Conservation (phyloP, 1,139 yeast genomes). For the Yamadazyma sp. region DNA sequence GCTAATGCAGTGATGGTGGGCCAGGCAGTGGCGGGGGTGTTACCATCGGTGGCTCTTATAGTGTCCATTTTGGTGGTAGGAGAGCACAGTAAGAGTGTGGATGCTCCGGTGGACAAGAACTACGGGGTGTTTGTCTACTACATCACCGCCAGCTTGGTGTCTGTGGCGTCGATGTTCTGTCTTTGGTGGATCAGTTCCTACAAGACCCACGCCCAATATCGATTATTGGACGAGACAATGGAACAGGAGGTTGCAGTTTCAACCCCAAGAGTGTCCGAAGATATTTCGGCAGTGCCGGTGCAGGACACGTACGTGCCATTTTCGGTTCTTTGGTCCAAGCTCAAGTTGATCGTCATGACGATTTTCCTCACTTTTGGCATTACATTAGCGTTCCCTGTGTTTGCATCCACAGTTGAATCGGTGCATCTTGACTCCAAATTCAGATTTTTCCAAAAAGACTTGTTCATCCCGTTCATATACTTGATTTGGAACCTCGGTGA, state of each 20-base stretch:
- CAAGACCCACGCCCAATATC: slow-evolving; percentile 22
- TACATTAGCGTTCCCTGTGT: slow-evolving; percentile 83
- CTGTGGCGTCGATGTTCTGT: slow-evolving; percentile 46
- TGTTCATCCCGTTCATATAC: slow-evolving; percentile 76
- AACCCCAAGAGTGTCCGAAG: slow-evolving; percentile 3
- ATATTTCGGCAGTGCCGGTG: slow-evolving; percentile 5
- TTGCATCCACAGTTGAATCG: slow-evolving; percentile 72
- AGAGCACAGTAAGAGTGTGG: slow-evolving; percentile 18
- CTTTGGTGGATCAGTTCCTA: slow-evolving; percentile 32
- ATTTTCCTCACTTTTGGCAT: slow-evolving; percentile 76
- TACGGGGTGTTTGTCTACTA: slow-evolving; percentile 64
- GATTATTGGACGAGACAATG: slow-evolving; percentile 16
- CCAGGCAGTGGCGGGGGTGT: slow-evolving; percentile 89
- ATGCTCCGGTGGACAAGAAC: slow-evolving; percentile 34
- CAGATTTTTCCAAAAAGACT: slow-evolving; percentile 41
- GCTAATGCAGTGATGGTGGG: slow-evolving; percentile 94
- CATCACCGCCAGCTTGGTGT: slow-evolving; percentile 65
- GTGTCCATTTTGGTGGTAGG: slow-evolving; percentile 53
- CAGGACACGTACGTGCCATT: slow-evolving; percentile 44
- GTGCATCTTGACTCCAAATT: slow-evolving; percentile 33
- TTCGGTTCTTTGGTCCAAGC: slow-evolving; percentile 51
- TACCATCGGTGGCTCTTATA: slow-evolving; percentile 79
- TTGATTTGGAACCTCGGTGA: slow-evolving; percentile 89
- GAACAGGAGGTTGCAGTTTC: slow-evolving; percentile 8
- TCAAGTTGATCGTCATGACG: slow-evolving; percentile 63